Base-by-base conservation (phyloP, 2,329 filamentous ascomycete genomes). In the Pestalotiopsis sp. region DNA sequence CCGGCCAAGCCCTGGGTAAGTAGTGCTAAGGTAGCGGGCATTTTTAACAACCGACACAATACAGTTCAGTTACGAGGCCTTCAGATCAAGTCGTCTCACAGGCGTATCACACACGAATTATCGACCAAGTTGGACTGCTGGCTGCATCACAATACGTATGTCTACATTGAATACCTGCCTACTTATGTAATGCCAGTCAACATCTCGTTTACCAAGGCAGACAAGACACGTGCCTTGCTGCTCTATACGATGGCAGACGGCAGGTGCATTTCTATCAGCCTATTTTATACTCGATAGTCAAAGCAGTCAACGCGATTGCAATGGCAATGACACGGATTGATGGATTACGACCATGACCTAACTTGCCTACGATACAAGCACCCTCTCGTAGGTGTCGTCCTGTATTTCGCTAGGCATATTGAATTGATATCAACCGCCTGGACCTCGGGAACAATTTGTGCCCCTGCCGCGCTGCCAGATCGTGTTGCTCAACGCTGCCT, bases 1-100 rank as follows among this genome's bases (percentile, higher is more conserved):
- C 64, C 41, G 31, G 64, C 49, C 64, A 58, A 58, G 64, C 20
- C 12, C 39, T 52, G 45, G 45, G 45, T 62, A 20, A 39, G 31
- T 36, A 36, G 31, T 36, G 31, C 31, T 36, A 36, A 36, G 59
- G 27, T 62, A 39, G 45, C 45, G 45, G 45, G 45, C 45, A 52
- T 52, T 52, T 52, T 52, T n/a, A 52, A 20, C 7, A 52, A 9
- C 31, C 31, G 31, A 36, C 31, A 36, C 31, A 36, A 36, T 36
- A 36, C 31, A 36, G 31, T 36, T 36, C 31, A 36, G 6, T 36
- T 36, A 36, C 31, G 9, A 9, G 31, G 31, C 31, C 9, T 36
- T 36, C 31, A 36, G 31, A 36, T 36, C 31, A 36, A 36, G 31
- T 36, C 31, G 31, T 36, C 31, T 36, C 31, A 36, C 31, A 36